Conservation (phyloP, 2,329 filamentous ascomycete genomes). For the Penicillium sp. region DNA sequence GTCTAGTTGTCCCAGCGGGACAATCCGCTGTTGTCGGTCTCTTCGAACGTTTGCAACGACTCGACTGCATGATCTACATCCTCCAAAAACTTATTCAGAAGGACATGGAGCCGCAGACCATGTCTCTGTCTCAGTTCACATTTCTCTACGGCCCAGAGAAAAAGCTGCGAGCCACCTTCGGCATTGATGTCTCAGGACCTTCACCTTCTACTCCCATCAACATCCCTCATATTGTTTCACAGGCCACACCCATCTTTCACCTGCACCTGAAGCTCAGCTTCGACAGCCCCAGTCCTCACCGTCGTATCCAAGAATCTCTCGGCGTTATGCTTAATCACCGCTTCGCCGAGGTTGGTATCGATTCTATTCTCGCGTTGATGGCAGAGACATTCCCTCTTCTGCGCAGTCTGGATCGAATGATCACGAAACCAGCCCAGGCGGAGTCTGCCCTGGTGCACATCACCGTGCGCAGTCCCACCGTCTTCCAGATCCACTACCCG, state of each 20-base stretch:
- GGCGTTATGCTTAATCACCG: slow-evolving; percentile 41
- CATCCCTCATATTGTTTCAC: slow-evolving; percentile 27
- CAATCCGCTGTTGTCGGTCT: slow-evolving; percentile 41
- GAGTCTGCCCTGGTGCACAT: slow-evolving; percentile 36
- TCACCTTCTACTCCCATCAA: slow-evolving; percentile 26
- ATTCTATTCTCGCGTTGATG: slow-evolving; percentile 38
- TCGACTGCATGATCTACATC: slow-evolving; percentile 43
- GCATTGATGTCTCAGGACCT: slow-evolving; percentile 34
- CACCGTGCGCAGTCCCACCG: slow-evolving; percentile 41
- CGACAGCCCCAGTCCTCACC: slow-evolving; percentile 43
- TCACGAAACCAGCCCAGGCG: slow-evolving; percentile 29
- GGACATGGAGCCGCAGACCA: slow-evolving; percentile 36
- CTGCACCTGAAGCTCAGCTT: slow-evolving; percentile 41
- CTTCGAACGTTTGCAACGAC: slow-evolving; percentile 43
- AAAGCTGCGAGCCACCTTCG: slow-evolving; percentile 37
- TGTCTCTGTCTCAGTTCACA: slow-evolving; percentile 41
- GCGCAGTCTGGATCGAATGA: slow-evolving; percentile 41
- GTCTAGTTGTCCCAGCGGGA: slow-evolving; percentile 42
- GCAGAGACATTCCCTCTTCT: slow-evolving; percentile 45
- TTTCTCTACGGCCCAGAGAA: slow-evolving; percentile 41
- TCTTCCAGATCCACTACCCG: slow-evolving; percentile 44
- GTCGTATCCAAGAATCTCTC: slow-evolving; percentile 46
- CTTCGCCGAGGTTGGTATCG: slow-evolving; percentile 35
- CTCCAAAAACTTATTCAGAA: slow-evolving; percentile 40
- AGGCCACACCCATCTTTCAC: slow-evolving; percentile 32